These are phyloP conservation scores for Calonectria pseudoturangicola DNA, from an alignment of 2,329 filamentous ascomycete species.

Conservation along the genomic window DNA sequence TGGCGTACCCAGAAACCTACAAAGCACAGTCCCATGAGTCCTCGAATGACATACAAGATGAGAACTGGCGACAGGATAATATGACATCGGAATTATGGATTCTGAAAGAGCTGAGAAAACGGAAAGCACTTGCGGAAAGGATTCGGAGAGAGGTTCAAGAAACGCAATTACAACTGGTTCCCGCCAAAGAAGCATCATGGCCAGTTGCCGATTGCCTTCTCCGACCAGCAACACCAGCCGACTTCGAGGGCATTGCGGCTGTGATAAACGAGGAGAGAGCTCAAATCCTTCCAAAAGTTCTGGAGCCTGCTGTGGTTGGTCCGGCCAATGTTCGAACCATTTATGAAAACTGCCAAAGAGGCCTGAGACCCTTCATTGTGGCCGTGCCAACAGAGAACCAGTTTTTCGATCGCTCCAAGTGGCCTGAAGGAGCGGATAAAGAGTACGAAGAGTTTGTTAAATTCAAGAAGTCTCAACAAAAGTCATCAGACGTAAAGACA, in stretches of 20 bases:
- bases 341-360: constrained; percentile 55
- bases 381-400: constrained; percentile 57
- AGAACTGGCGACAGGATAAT: constrained; percentile 55
- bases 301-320: constrained; percentile 52
- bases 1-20: constrained; percentile 58
- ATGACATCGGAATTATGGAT: constrained; percentile 56
- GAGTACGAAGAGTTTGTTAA: constrained; percentile 58
- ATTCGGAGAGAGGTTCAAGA: constrained; percentile 29
- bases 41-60: constrained; percentile 39
- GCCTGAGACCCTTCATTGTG: constrained; percentile 69
- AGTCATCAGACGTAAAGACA: constrained; percentile 24
- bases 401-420: constrained; percentile 58
- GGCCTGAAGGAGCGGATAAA: constrained; percentile 57
- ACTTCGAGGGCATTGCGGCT: constrained; percentile 62
- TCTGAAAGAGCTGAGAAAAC: constrained; percentile 48
- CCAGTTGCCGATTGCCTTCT: constrained; percentile 61
- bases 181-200: constrained; percentile 45
- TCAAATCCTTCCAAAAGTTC: constrained; percentile 48
- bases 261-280: constrained; percentile 68
- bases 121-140: constrained; percentile 44
- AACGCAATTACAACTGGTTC: constrained; percentile 25
- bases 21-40: constrained; percentile 27
- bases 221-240: constrained; percentile 62
- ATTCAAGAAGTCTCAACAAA: constrained; percentile 50
- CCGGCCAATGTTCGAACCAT: constrained; percentile 59